Evolutionary conservation across 2,329 filamentous ascomycete species (phyloP).

Genomic region (Talaromyces pinophilus): DNA sequence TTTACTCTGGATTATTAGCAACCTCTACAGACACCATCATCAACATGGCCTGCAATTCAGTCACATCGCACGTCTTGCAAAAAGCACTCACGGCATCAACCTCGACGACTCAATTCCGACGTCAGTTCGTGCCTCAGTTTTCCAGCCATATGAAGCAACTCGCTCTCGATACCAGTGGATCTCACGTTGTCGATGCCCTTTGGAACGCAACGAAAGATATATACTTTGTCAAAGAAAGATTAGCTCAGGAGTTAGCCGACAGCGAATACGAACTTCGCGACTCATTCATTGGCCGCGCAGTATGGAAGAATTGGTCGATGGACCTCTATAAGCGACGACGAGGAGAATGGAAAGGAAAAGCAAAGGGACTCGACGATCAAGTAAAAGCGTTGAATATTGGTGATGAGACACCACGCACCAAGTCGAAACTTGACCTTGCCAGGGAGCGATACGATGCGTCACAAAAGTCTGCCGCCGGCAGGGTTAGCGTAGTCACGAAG

Average conservation of each 20-base stretch:
- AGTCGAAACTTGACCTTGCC: slow-evolving; percentile 59
- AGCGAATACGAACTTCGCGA: slow-evolving; percentile 65
- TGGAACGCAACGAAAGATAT: slow-evolving; percentile 65
- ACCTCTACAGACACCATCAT: slow-evolving; percentile 60
- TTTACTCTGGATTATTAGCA: slow-evolving; percentile 70
- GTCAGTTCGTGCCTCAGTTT: slow-evolving; percentile 65
- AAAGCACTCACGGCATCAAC: slow-evolving; percentile 59
- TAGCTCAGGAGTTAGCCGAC: slow-evolving; percentile 63
- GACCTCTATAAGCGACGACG: slow-evolving; percentile 67
- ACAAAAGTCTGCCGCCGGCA: slow-evolving; percentile 18
- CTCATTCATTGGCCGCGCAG: slow-evolving; percentile 64
- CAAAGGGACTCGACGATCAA: slow-evolving; percentile 41
- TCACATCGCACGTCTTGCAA: slow-evolving; percentile 65
- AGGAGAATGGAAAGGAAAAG: slow-evolving; percentile 64
- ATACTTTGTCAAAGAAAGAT: slow-evolving; percentile 67
- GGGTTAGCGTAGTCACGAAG: slow-evolving; percentile 7
- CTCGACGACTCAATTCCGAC: slow-evolving; percentile 58
- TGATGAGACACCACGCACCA: slow-evolving; percentile 38
- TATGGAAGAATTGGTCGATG: slow-evolving; percentile 75
- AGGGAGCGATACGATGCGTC: slow-evolving; percentile 56
- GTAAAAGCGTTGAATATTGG: not conserved
- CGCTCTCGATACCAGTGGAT: slow-evolving; percentile 62
- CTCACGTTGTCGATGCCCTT: slow-evolving; percentile 67
- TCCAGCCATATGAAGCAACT: slow-evolving; percentile 62
- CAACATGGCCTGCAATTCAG: slow-evolving; percentile 64